phyloP scores from a whole-genome alignment of 768 basidiomycete genomes.

The Tulasnella calospora region DNA sequence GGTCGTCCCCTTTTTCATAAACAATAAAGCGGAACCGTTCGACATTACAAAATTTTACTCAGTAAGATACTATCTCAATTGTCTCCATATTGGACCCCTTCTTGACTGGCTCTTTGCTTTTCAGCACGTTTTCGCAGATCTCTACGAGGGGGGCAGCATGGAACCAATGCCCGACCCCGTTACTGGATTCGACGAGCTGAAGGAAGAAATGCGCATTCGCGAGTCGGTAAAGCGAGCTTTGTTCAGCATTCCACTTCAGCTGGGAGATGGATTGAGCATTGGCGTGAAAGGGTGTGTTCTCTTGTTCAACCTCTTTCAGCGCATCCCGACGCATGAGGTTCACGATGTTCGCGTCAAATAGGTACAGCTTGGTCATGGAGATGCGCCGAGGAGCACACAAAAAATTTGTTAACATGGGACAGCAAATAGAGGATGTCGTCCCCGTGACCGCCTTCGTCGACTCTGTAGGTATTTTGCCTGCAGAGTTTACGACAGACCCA shows the following conservation, averaged over 20 bases:
- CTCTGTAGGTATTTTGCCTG: slow-evolving; percentile 46
- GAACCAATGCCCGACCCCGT: slow-evolving; percentile 70
- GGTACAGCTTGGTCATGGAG: slow-evolving; percentile 83
- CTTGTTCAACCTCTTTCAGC: not conserved
- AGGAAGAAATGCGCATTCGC: slow-evolving; percentile 62
- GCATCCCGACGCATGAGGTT: not conserved
- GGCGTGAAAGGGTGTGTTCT: slow-evolving; percentile 71
- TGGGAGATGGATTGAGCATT: slow-evolving; percentile 69
- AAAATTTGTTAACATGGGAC: slow-evolving; percentile 76
- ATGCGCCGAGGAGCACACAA: slow-evolving; percentile 79
- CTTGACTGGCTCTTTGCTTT: slow-evolving; percentile 8
- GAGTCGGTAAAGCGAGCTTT: slow-evolving; percentile 78
- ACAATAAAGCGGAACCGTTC: slow-evolving; percentile 60
- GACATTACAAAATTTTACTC: slow-evolving; percentile 72
- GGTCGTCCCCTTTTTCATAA: slow-evolving; percentile 88
- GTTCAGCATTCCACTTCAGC: slow-evolving; percentile 74
- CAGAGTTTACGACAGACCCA: slow-evolving; percentile 5
- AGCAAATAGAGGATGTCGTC: slow-evolving; percentile 69
- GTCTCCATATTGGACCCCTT: not conserved
- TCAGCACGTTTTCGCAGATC: slow-evolving; percentile 56
- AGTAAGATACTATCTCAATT: slow-evolving; percentile 41
- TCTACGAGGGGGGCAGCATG: slow-evolving; percentile 44
- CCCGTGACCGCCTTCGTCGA: slow-evolving; percentile 71
- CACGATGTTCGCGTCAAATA: slow-evolving; percentile 35
- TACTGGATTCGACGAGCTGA: slow-evolving; percentile 40